Percentiles rank a stretch among this genome's conserved stretches.
Evolutionary conservation across 1,284 basidiomycete species (phyloP).

Genomic region (Grifola frondosa): DNA sequence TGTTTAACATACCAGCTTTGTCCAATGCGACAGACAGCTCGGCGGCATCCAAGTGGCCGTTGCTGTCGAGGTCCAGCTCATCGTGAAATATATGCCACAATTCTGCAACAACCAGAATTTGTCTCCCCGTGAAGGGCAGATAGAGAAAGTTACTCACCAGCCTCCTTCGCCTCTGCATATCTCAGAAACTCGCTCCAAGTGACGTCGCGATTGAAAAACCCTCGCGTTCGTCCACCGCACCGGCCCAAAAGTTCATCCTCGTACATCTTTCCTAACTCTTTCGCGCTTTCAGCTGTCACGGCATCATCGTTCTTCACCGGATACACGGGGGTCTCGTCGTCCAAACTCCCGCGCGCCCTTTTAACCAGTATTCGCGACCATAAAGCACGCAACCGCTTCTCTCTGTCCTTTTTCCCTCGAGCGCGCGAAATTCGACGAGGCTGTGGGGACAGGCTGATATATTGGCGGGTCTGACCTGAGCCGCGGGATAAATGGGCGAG

Average conservation of each 20-base stretch:
- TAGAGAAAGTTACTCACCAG: constrained; percentile 58
- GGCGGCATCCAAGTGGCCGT: constrained; percentile 74
- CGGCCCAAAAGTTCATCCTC: constrained; percentile 72
- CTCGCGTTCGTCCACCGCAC: constrained; percentile 53
- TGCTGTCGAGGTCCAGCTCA: constrained; percentile 83
- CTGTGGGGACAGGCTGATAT: constrained; percentile 41
- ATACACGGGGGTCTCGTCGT: constrained; percentile 30
- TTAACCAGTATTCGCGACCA: constrained; percentile 62
- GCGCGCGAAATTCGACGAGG: constrained; percentile 61
- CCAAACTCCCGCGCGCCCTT: constrained; percentile 24
- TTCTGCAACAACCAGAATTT: constrained; percentile 46
- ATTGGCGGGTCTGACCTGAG: constrained; percentile 52
- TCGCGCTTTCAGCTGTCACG: constrained; percentile 67
- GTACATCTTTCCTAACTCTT: constrained; percentile 69
- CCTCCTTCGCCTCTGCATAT: constrained; percentile 78
- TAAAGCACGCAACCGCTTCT: constrained; percentile 54
- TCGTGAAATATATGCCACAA: constrained; percentile 89
- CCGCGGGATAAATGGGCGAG: constrained; percentile 56
- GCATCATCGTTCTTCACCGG: constrained; percentile 32
- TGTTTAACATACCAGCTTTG: constrained; percentile 62
- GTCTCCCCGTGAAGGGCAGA: not conserved
- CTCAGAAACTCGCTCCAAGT: constrained; percentile 79
- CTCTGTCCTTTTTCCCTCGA: constrained; percentile 61
- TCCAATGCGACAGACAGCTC: constrained; percentile 72
- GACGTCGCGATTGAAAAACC: constrained; percentile 48